Evolutionary conservation across 129 eudicot species (phyloP).

Genomic region (Dittrichia graveolens): DNA sequence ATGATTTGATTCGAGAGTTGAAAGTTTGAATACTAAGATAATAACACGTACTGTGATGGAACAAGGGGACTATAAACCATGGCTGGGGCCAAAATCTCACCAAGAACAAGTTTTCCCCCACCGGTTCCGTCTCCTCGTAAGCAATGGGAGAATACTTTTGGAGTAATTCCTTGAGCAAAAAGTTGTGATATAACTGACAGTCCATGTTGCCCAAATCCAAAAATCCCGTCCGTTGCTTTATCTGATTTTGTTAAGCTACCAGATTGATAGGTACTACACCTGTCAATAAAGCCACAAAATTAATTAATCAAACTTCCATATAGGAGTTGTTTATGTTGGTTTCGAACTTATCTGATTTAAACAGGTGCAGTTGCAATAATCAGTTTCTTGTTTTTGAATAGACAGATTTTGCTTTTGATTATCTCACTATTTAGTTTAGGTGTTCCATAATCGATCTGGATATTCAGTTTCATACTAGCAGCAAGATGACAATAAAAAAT

Average conservation of each 20-base stretch:
- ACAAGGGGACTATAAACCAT: constrained; percentile 93
- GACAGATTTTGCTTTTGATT: not conserved
- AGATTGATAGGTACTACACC: constrained; percentile 89
- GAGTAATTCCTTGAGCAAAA: constrained; percentile 84
- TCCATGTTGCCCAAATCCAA: constrained; percentile 85
- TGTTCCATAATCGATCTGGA: not conserved
- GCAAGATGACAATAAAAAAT: too few species aligned
- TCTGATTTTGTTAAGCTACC: constrained; percentile 84
- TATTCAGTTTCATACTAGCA: not conserved
- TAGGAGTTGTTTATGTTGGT: not conserved
- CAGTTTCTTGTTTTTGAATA: not conserved
- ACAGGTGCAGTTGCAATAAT: not conserved
- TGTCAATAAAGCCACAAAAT: constrained; percentile 37
- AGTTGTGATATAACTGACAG: constrained; percentile 85
- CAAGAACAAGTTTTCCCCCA: constrained; percentile 96
- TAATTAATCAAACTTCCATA: constrained; percentile 16
- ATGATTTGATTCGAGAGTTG: too few species aligned
- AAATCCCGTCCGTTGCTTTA: constrained; percentile 88
- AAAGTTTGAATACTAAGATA: not conserved
- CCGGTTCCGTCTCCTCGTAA: constrained; percentile 87
- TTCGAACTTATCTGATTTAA: not conserved
- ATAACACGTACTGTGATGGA: constrained; percentile 82
- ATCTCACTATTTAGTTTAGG: not conserved
- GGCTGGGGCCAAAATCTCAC: constrained; percentile 85
- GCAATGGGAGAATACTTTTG: constrained; percentile 94